phyloP scores from a whole-genome alignment of 345 rosid species.

The Pistacia integerrima region DNA sequence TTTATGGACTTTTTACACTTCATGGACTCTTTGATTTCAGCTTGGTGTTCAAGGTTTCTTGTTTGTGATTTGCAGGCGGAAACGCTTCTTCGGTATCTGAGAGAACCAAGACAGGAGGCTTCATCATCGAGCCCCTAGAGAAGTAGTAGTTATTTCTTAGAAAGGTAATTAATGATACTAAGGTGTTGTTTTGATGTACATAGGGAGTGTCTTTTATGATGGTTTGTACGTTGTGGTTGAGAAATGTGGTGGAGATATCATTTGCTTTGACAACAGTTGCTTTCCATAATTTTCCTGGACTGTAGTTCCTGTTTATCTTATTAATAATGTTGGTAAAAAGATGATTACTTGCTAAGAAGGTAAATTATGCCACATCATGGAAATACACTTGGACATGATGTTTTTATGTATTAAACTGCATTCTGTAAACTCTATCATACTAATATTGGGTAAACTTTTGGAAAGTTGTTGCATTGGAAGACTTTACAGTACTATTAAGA shows the following conservation, averaged over 20 bases:
- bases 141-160: slow-evolving; percentile 10
- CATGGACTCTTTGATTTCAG: neutral
- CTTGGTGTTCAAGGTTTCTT: neutral
- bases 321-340: neutral
- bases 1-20: too few relatives aligned
- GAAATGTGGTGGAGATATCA: neutral
- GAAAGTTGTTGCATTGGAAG: neutral
- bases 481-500: neutral
- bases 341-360: neutral
- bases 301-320: neutral
- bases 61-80: slow-evolving; percentile 70
- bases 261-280: neutral
- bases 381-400: neutral
- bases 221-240: slow-evolving; percentile 56
- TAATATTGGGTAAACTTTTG: neutral
- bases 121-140: slow-evolving; percentile 55
- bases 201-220: slow-evolving; percentile 40
- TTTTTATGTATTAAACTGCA: neutral
- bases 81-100: slow-evolving; percentile 72
- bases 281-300: neutral
- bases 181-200: slow-evolving; percentile 38
- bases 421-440: neutral
- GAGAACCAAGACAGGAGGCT: slow-evolving; percentile 72
- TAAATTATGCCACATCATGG: neutral
- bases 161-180: slow-evolving; percentile 21